Conservation (phyloP, 2,329 filamentous ascomycete genomes). For the Calycina marina region DNA sequence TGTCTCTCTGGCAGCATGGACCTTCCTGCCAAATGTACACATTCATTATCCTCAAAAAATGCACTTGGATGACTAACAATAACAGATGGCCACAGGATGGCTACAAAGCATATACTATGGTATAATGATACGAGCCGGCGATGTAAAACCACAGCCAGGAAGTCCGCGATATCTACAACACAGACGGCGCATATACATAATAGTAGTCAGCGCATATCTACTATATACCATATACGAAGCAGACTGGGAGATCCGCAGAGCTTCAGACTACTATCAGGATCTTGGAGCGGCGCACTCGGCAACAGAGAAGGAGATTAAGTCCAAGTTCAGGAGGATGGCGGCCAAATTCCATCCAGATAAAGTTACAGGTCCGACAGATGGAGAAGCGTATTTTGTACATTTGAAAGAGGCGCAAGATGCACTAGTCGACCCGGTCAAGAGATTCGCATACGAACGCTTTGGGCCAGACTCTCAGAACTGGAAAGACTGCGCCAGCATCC, state of each 20-base stretch:
- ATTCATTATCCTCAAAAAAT: not conserved
- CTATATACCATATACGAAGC: constrained; percentile 87
- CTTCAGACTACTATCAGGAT: constrained; percentile 65
- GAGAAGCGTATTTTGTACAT: constrained; percentile 54
- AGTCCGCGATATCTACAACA: constrained; percentile 56
- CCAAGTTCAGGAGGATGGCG: constrained; percentile 65
- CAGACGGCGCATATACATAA: constrained; percentile 68
- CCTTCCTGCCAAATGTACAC: constrained; percentile 44
- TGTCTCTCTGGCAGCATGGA: constrained; percentile 44
- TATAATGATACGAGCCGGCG: constrained; percentile 77
- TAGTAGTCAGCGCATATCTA: constrained; percentile 73
- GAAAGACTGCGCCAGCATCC: constrained; percentile 50
- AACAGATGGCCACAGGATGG: constrained; percentile 62
- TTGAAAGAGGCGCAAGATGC: constrained; percentile 75
- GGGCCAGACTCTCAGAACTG: constrained; percentile 57
- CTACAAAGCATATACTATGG: constrained; percentile 74
- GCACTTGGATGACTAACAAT: not conserved
- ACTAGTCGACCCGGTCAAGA: constrained; percentile 57
- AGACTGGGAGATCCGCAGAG: constrained; percentile 60
- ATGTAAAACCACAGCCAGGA: constrained; percentile 60
- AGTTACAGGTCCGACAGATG: constrained; percentile 19
- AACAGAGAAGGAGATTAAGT: constrained; percentile 65
- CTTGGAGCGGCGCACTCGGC: constrained; percentile 57
- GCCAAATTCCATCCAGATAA: constrained; percentile 78
- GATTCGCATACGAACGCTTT: constrained; percentile 84